These are phyloP conservation scores for Rosa lucieae DNA, from an alignment of 306 rosid species.

Conservation along the genomic window DNA sequence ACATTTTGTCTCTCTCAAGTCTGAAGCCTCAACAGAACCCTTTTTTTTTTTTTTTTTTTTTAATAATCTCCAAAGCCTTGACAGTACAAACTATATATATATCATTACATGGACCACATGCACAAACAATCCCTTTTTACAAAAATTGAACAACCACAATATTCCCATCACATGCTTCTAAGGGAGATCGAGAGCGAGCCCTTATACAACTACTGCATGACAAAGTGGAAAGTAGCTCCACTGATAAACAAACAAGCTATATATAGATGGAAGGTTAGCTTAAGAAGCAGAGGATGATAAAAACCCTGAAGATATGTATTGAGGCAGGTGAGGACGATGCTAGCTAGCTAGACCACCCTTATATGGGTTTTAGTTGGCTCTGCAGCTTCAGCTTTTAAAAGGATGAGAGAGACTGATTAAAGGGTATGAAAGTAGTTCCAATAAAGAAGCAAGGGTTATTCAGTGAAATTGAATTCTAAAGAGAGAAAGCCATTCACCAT, in stretches of 20 bases:
- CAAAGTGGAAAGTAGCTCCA: not conserved
- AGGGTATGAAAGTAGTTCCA: conserved; percentile 27
- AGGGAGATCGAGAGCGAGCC: not conserved
- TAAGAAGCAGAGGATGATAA: not conserved
- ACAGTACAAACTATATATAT: too few species aligned
- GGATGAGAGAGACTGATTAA: not conserved
- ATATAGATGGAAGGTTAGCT: too few species aligned
- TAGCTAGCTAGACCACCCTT: not conserved
- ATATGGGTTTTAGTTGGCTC: not conserved
- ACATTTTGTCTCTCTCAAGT: too few species aligned
- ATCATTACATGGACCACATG: too few species aligned
- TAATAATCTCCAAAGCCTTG: too few species aligned
- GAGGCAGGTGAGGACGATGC: not conserved
- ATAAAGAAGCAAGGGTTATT: conserved; percentile 35
- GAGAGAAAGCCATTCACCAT: conserved; percentile 31
- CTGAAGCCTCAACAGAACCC: too few species aligned
- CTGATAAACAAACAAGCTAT: not conserved
- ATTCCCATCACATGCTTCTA: not conserved
- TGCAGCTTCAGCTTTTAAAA: conserved; percentile 28
- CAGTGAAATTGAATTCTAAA: conserved; percentile 28
- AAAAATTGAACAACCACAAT: too few species aligned
- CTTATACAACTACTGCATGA: not conserved
- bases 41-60: too few species aligned
- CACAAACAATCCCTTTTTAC: too few species aligned
- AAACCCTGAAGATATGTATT: not conserved